A percentile compares a stretch with the other conserved stretches of the same genome.
Conservation (phyloP, 768 basidiomycete species). For the Multifurca ochricompacta region DNA sequence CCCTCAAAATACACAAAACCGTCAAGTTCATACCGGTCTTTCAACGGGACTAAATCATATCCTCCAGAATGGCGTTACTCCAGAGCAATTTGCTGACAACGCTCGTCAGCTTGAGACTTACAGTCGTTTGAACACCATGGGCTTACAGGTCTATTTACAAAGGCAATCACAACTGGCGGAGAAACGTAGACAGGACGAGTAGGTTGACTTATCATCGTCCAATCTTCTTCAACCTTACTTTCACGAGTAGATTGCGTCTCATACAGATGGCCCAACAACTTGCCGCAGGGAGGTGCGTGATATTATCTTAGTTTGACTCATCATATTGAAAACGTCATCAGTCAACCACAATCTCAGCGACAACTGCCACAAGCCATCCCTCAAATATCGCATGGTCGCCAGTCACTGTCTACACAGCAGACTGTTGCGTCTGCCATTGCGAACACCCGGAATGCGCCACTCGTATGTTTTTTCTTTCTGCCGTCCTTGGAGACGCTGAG, state of each 20-base stretch:
- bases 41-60: neutral
- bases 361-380: neutral
- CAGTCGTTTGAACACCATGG: constrained; percentile 12
- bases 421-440: neutral
- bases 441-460: neutral
- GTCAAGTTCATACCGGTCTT: neutral
- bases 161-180: constrained; percentile 6
- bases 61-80: constrained; percentile 9
- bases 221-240: neutral
- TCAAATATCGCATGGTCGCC: neutral
- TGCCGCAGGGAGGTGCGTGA: constrained; percentile 3
- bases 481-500: neutral
- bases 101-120: constrained; percentile 10
- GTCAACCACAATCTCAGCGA: constrained; percentile 5
- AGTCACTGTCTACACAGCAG: neutral
- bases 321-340: neutral
- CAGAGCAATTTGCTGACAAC: constrained; percentile 14
- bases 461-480: neutral
- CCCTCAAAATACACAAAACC: constrained; percentile 1
- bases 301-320: neutral
- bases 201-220: neutral
- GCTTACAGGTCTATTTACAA: constrained; percentile 11
- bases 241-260: constrained; percentile 1
- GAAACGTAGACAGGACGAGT: constrained; percentile 15
- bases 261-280: constrained; percentile 14